phyloP scores from a whole-genome alignment of 768 basidiomycete species.

The Collybiopsis confluens region DNA sequence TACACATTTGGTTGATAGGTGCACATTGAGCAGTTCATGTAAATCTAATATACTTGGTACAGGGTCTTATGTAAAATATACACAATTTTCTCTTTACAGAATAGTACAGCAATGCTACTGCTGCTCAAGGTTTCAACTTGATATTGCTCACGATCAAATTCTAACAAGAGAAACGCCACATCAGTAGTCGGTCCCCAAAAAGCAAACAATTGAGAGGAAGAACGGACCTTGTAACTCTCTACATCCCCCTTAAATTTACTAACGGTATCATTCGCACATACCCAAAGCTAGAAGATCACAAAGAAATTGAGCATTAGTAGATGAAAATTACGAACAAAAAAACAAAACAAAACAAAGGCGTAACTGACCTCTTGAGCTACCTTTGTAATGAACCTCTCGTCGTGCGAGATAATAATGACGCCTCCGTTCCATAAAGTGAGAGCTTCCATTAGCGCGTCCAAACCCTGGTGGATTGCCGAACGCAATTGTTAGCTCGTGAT shows the following conservation, averaged over 20 bases:
- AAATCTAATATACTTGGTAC: no score
- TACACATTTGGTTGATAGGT: no score
- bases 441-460: slow-evolving; percentile 91
- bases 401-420: slow-evolving; percentile 91
- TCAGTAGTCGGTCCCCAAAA: background rate
- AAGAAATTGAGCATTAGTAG: background rate
- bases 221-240: slow-evolving; percentile 78
- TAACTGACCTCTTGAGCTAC: slow-evolving; percentile 74
- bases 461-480: slow-evolving; percentile 52
- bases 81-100: no score
- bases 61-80: no score
- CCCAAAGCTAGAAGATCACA: slow-evolving; percentile 66
- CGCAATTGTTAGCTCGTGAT: no score
- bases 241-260: slow-evolving; percentile 88
- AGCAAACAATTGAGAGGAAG: background rate
- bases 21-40: no score
- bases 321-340: background rate
- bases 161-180: slow-evolving; percentile 8
- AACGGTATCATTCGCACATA: slow-evolving; percentile 81
- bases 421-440: slow-evolving; percentile 81
- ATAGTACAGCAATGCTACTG: background rate
- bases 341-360: background rate
- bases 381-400: slow-evolving; percentile 90
- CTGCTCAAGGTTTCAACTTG: slow-evolving; percentile 17
- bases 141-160: slow-evolving; percentile 21